A percentile compares a stretch with the other conserved stretches of the same genome.
phyloP scores from a whole-genome alignment of 352 stramenopile genomes.

The Phytophthora capsici region DNA sequence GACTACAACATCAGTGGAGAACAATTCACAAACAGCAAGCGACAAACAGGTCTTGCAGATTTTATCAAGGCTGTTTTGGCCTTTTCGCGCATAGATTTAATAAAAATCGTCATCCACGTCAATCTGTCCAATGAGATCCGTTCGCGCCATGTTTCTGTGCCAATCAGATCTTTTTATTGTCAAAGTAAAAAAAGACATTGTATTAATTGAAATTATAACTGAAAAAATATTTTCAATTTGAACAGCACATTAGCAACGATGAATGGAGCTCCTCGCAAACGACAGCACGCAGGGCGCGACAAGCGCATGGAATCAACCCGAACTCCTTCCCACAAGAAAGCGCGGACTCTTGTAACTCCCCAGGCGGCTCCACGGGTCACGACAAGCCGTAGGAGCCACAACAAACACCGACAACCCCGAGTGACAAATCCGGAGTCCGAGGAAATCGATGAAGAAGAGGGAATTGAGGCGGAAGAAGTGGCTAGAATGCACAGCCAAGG shows the following conservation, averaged over 20 bases:
- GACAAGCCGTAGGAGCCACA: constrained; percentile 10
- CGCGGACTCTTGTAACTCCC: constrained; percentile 22
- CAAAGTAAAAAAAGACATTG: no score
- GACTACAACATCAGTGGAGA: background rate
- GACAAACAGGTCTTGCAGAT: constrained; percentile 1
- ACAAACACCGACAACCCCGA: constrained; percentile 12
- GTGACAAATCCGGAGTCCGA: constrained; percentile 38
- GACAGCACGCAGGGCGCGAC: constrained; percentile 26
- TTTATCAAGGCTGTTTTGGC: constrained; percentile 20
- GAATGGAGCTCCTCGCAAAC: constrained; percentile 68
- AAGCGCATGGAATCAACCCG: constrained; percentile 25
- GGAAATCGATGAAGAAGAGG: constrained; percentile 45
- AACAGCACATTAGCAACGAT: constrained; percentile 7
- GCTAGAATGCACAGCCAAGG: constrained; percentile 23
- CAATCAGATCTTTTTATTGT: no score
- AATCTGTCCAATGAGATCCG: constrained; percentile 14
- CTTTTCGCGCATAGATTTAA: no score
- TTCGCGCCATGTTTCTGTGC: constrained; percentile 20
- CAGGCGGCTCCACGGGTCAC: constrained; percentile 13
- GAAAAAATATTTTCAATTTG: no score
- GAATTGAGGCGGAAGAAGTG: constrained; percentile 22
- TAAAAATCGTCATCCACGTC: no score
- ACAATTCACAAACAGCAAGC: constrained; percentile 1
- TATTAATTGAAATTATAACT: no score
- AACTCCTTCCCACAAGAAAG: constrained; percentile 44